Evolutionary conservation across 495 filamentous ascomycete species (phyloP).

Genomic region (Xylaria palmicola): DNA sequence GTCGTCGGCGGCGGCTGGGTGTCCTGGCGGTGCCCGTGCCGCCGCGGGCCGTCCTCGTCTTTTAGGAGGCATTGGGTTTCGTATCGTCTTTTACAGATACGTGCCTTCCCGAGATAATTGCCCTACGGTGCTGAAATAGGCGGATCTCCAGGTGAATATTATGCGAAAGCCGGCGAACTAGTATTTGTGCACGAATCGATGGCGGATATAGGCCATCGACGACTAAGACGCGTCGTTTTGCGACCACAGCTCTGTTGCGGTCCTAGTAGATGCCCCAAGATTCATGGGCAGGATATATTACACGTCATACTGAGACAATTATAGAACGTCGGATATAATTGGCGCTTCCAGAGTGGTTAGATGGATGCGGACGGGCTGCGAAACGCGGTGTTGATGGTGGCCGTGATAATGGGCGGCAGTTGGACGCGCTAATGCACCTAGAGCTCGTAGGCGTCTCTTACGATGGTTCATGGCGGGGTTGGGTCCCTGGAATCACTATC

Average conservation of each 20-base stretch:
- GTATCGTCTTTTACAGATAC: not conserved
- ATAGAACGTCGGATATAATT: not conserved
- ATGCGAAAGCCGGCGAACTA: no score
- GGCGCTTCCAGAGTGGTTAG: not conserved
- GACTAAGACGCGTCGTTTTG: slow-evolving; percentile 1
- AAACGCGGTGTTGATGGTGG: not conserved
- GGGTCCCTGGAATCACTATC: not conserved
- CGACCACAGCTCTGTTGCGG: not conserved
- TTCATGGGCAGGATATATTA: not conserved
- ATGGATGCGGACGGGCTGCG: not conserved
- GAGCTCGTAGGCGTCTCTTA: no score
- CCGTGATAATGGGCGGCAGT: not conserved
- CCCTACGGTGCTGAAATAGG: no score
- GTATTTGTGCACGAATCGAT: no score
- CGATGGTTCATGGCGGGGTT: not conserved
- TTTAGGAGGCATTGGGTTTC: slow-evolving; percentile 24
- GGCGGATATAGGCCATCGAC: not conserved
- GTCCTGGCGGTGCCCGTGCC: not conserved
- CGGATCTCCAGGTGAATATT: no score
- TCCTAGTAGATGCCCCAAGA: no score
- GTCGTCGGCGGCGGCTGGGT: not conserved
- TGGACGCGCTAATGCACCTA: not conserved
- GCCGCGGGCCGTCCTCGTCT: slow-evolving; percentile 13
- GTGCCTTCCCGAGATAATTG: no score
- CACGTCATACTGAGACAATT: not conserved